phyloP scores from a whole-genome alignment of 352 stramenopile species.

The Elongisporangium undulatum region DNA sequence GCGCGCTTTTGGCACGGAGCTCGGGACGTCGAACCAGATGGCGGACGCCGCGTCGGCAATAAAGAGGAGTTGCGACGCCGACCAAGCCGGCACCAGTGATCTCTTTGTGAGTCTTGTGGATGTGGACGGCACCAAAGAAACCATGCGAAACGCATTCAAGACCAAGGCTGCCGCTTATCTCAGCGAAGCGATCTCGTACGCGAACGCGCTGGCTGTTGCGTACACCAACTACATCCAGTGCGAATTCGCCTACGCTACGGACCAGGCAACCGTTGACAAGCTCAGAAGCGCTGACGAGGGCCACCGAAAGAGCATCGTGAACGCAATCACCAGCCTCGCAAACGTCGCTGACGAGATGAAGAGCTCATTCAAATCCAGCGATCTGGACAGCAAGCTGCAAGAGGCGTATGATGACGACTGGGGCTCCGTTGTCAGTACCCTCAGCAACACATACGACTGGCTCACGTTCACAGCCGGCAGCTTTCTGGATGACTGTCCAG shows the following conservation, averaged over 20 bases:
- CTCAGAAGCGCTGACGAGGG: background rate
- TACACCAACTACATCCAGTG: background rate
- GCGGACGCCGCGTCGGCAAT: background rate
- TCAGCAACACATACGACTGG: background rate
- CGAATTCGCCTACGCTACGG: background rate
- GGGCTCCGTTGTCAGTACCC: background rate
- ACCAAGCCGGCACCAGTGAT: background rate
- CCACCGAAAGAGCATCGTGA: background rate
- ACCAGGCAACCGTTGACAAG: background rate
- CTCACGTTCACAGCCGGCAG: background rate
- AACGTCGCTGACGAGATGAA: background rate
- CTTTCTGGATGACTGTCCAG: background rate
- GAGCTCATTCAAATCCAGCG: background rate
- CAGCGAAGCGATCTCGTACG: background rate
- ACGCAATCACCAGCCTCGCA: background rate
- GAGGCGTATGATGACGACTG: background rate
- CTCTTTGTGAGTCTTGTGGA: background rate
- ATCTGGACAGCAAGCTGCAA: background rate
- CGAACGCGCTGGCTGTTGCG: background rate
- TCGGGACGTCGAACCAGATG: background rate
- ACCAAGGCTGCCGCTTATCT: background rate
- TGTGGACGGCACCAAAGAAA: background rate
- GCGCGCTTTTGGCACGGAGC: background rate
- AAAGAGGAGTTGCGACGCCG: background rate
- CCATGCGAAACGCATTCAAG: background rate